Evolutionary conservation across 495 filamentous ascomycete species (phyloP), one percentile per base, ranked within the genome.

Genomic region (Penicillium crystallinum): DNA sequence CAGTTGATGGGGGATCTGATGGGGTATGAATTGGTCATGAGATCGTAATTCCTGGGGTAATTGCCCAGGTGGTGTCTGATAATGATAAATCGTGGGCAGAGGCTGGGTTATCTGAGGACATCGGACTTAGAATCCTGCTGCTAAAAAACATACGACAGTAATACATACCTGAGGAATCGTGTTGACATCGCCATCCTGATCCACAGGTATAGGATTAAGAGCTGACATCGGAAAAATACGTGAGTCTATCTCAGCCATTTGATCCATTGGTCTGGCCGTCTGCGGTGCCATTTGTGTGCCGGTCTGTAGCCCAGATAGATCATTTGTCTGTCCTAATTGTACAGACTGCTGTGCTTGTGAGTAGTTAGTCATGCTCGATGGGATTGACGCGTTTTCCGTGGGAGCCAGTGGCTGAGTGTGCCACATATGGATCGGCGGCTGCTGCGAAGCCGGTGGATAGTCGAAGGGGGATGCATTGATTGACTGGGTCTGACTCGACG

Each of bases 361-460:
- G 29, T 56, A 43, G 30, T 55, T 42, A 14, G 44, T 36, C 10
- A 19, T 23, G 4, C 52, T 29, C 30, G 49, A 25, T n/a, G 45
- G 49, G 9, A 30, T 14, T 6, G 18, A 25, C 15, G 23, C 29
- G n/a, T 15, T 31, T 12, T 29, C 19, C 15, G 43, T 15, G 39
- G 49, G 42, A 11, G 31, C 43, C 6, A 25, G 23, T 19, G 30
- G 31, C 18, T 54, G 53, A 12, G 8, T 8, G 22, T 53, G 37
- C 59, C 59, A 60, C 37, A 35, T 10, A 18, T 44, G 46, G 44
- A 21, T 30, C 6, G 45, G 51, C 19, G 48, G 15, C 12, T 63
- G 50, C 11, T 34, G 17, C 7, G 53, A 39, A 41, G 36, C 49
- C 6, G 63, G 37, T 23, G 62, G 59, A 41, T 63, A 63, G 42